Evolutionary conservation across 768 basidiomycete genomes (phyloP), one percentile per base, ranked within the genome.

Genomic region (Lactifluus pinguis): DNA sequence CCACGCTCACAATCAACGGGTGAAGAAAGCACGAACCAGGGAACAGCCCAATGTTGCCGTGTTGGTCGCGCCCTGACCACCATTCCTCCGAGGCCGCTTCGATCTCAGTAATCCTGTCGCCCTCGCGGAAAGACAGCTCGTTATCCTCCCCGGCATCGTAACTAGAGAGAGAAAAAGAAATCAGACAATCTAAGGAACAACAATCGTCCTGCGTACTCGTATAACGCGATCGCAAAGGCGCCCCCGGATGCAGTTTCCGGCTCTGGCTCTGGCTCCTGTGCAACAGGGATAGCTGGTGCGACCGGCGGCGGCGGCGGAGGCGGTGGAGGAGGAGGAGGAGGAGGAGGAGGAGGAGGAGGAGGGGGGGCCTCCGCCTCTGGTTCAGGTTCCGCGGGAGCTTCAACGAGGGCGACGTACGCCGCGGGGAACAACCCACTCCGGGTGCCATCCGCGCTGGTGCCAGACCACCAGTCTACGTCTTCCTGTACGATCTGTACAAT

Each of bases 401-500:
- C 84, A 14, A 92, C 70, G 39, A 90, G 66, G 66, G 94, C 88
- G 44, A 95, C 92, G 67, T 95, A 97, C 70, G 93, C 94, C 7
- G 92, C 81, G 60, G 93, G 94, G 83, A 95, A 97, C 36, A 95
- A 72, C 8, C 94, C 95, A 6, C 73, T 76, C 75, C 87, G 86
- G 4, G 68, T 48, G 6, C 92, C 92, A 25, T 77, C 80, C 45
- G 77, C 73, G 34, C 84, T 85, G 52, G 83, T 76, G 21, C 92
- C 95, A 60, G 77, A 81, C 95, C 94, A 97, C 95, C 95, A 98
- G 6, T 90, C 89, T 66, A 91, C 89, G 65, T 87, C 91, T 15
- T 91, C 72, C 72, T 90, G 84, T 72, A 93, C 89, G 50, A 95
- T 83, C 64, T 88, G 82, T 58, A 87, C 83, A 52, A 97, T 83